These are phyloP conservation scores for Cordyceps farinosa DNA, from an alignment of 2,329 filamentous ascomycete species.

Conservation along the genomic window DNA sequence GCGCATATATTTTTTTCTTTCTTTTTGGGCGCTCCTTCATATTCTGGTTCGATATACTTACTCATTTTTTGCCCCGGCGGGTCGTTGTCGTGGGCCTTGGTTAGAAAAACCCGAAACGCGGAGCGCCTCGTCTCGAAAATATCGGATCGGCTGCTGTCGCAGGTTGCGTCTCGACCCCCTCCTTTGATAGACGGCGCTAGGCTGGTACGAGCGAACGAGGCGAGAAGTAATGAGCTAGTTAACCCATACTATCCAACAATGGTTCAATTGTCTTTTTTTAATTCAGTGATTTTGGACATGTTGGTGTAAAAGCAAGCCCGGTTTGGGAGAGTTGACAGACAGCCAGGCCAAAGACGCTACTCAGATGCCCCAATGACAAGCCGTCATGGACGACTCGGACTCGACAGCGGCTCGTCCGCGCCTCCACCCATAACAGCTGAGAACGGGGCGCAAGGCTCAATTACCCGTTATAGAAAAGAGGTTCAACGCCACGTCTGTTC, in stretches of 20 bases:
- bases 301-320: too few species aligned
- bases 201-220: background rate
- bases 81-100: too few species aligned
- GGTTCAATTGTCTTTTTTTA: too few species aligned
- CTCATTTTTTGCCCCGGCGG: background rate
- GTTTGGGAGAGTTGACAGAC: too few species aligned
- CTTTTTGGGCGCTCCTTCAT: background rate
- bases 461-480: background rate
- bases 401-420: too few species aligned
- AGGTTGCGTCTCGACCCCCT: conserved; percentile 6
- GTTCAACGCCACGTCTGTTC: conserved; percentile 10
- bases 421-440: too few species aligned
- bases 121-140: conserved; percentile 3
- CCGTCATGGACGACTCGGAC: too few species aligned
- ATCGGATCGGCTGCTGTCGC: conserved; percentile 1
- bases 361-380: too few species aligned
- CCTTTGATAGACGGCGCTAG: background rate
- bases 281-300: too few species aligned
- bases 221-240: background rate
- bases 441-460: too few species aligned
- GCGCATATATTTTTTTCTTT: background rate
- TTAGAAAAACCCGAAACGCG: background rate
- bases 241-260: too few species aligned
- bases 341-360: too few species aligned
- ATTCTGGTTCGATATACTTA: background rate